Percentiles rank a stretch among this genome's conserved stretches.
Evolutionary conservation across 2,329 filamentous ascomycete genomes (phyloP).

Genomic region (Ceratocystiopsis sp.): DNA sequence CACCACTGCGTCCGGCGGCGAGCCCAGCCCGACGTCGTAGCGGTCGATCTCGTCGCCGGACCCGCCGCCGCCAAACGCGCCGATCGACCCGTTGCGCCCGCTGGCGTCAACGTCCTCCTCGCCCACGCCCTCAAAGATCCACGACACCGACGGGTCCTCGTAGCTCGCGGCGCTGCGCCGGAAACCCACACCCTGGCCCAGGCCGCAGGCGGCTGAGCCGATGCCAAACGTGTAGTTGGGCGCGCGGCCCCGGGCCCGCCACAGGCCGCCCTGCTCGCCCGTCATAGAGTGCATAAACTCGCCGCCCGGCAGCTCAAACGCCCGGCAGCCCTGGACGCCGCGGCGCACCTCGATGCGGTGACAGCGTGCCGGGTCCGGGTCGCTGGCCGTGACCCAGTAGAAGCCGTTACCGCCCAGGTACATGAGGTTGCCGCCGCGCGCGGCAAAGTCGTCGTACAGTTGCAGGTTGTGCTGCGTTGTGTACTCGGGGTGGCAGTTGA

Average conservation of each 20-base stretch:
- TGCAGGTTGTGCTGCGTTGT: conserved; percentile 14
- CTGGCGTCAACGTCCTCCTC: conserved; percentile 7
- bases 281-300: conserved; percentile 14
- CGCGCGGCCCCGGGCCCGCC: conserved; percentile 17
- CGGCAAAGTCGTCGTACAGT: conserved; percentile 15
- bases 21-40: conserved; percentile 15
- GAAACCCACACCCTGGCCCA: conserved; percentile 13
- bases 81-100: not conserved
- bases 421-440: conserved; percentile 18
- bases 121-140: conserved; percentile 6
- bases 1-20: conserved; percentile 14
- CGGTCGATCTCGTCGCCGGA: conserved; percentile 21
- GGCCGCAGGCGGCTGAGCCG: conserved; percentile 15
- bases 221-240: conserved; percentile 17
- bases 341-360: conserved; percentile 19
- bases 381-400: conserved; percentile 16
- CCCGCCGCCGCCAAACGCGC: conserved; percentile 16
- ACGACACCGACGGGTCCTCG: conserved; percentile 3
- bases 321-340: conserved; percentile 17
- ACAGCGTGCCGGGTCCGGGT: conserved; percentile 7
- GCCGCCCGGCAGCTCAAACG: conserved; percentile 14
- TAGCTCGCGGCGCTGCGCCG: conserved; percentile 1
- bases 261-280: conserved; percentile 17
- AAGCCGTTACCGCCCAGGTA: conserved; percentile 22
- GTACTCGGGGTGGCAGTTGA: conserved; percentile 19